These are phyloP conservation scores for Graphilbum fragrans DNA, from an alignment of 2,329 filamentous ascomycete species.

Conservation along the genomic window DNA sequence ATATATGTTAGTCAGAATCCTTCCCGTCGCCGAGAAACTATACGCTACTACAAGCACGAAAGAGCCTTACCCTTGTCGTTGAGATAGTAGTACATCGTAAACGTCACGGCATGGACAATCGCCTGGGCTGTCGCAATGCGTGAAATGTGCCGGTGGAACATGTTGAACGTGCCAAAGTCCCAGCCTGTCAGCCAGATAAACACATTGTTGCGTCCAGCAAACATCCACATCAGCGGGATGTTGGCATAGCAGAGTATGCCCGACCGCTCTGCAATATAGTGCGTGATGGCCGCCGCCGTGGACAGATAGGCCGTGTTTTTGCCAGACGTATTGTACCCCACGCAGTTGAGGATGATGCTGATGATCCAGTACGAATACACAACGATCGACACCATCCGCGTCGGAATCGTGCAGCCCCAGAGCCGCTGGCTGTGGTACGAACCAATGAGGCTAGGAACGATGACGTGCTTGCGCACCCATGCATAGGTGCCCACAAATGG, in stretches of 20 bases:
- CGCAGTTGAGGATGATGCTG: constrained; percentile 4
- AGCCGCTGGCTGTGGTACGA: constrained; percentile 8
- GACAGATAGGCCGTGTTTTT: constrained; percentile 1
- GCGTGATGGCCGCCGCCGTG: constrained; percentile 6
- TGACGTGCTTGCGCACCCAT: constrained; percentile 7
- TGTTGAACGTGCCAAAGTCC: constrained; percentile 53
- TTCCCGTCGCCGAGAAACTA: no score
- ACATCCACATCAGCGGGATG: constrained; percentile 24
- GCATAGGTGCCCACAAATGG: not conserved
- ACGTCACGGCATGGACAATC: constrained; percentile 48
- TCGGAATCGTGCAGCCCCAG: constrained; percentile 12
- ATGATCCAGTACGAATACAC: constrained; percentile 9
- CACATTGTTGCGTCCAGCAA: constrained; percentile 54
- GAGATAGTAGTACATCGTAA: constrained; percentile 24
- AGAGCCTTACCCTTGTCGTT: not conserved
- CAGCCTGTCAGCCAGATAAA: constrained; percentile 57
- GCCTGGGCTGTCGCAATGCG: constrained; percentile 49
- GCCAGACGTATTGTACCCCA: not conserved
- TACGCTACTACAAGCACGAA: not conserved
- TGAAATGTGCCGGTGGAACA: constrained; percentile 56
- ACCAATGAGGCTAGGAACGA: constrained; percentile 7
- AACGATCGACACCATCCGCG: constrained; percentile 10
- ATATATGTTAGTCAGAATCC: no score
- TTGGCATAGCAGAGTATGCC: constrained; percentile 10
- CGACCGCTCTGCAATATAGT: constrained; percentile 11